phyloP scores from a whole-genome alignment of 768 basidiomycete species.

The Phylloporus rhodoxanthus region DNA sequence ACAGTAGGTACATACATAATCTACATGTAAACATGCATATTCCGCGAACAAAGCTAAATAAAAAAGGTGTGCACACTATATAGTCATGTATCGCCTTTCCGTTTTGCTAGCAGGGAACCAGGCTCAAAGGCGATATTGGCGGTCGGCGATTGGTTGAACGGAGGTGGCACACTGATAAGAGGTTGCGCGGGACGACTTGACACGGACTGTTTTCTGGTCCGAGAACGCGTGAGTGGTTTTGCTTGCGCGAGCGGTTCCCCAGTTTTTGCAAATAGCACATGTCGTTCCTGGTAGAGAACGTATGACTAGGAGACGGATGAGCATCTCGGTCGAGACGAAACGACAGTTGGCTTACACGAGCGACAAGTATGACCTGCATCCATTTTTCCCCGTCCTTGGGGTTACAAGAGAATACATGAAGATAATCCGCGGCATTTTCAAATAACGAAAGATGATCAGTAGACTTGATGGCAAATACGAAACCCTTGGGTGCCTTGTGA shows the following conservation, averaged over 20 bases:
- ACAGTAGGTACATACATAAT: slow-evolving; percentile 21
- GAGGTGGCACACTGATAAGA: slow-evolving; percentile 43
- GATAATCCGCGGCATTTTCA: slow-evolving; percentile 81
- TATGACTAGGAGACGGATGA: slow-evolving; percentile 54
- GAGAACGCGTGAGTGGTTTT: slow-evolving; percentile 34
- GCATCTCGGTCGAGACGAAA: not conserved
- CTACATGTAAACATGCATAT: slow-evolving; percentile 9
- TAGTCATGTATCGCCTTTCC: slow-evolving; percentile 28
- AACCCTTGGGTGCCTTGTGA: slow-evolving; percentile 79
- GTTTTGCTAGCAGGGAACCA: slow-evolving; percentile 65
- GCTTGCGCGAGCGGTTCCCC: slow-evolving; percentile 22
- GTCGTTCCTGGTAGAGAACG: slow-evolving; percentile 73
- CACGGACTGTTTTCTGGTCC: slow-evolving; percentile 33
- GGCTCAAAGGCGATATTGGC: slow-evolving; percentile 57
- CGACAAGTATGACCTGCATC: slow-evolving; percentile 76
- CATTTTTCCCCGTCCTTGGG: slow-evolving; percentile 68
- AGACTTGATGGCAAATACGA: slow-evolving; percentile 82
- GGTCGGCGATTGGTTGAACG: slow-evolving; percentile 27
- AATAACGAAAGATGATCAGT: slow-evolving; percentile 83
- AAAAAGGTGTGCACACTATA: not conserved
- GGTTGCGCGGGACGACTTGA: slow-evolving; percentile 39
- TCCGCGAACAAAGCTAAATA: slow-evolving; percentile 5
- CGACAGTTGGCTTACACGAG: slow-evolving; percentile 52
- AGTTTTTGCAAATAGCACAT: slow-evolving; percentile 42
- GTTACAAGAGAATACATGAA: slow-evolving; percentile 79